Conservation (phyloP, 306 rosid species). For the Prinsepia uniflora region DNA sequence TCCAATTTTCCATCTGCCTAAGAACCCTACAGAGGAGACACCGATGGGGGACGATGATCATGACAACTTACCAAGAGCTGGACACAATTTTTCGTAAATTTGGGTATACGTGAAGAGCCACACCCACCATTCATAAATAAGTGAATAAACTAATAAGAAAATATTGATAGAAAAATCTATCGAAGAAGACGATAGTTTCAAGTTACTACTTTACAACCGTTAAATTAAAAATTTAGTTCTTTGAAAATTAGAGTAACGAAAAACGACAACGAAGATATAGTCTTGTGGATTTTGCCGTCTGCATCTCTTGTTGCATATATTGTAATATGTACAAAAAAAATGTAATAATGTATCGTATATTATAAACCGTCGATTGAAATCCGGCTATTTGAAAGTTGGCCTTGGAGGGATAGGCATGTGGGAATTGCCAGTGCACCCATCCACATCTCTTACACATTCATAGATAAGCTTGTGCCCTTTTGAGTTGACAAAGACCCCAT, state of each 20-base stretch:
- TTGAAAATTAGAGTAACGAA: too few relatives aligned
- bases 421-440: conserved; percentile 38
- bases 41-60: neutral
- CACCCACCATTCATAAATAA: neutral
- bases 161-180: conserved; percentile 1
- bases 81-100: neutral
- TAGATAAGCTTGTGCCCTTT: conserved; percentile 41
- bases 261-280: too few relatives aligned
- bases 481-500: conserved; percentile 40
- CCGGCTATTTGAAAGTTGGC: too few relatives aligned
- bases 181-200: neutral
- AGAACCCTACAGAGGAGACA: conserved; percentile 32
- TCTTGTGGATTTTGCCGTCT: too few relatives aligned
- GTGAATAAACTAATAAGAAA: neutral
- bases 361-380: too few relatives aligned
- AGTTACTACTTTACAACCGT: too few relatives aligned
- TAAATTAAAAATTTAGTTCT: too few relatives aligned
- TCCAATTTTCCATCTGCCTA: conserved; percentile 21
- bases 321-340: too few relatives aligned
- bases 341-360: too few relatives aligned
- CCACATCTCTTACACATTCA: conserved; percentile 28
- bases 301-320: too few relatives aligned
- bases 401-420: conserved; percentile 34
- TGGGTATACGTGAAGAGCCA: neutral
- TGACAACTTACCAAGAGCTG: conserved; percentile 16